These are phyloP conservation scores for Mycena pura DNA, from an alignment of 768 basidiomycete species.

Conservation along the genomic window DNA sequence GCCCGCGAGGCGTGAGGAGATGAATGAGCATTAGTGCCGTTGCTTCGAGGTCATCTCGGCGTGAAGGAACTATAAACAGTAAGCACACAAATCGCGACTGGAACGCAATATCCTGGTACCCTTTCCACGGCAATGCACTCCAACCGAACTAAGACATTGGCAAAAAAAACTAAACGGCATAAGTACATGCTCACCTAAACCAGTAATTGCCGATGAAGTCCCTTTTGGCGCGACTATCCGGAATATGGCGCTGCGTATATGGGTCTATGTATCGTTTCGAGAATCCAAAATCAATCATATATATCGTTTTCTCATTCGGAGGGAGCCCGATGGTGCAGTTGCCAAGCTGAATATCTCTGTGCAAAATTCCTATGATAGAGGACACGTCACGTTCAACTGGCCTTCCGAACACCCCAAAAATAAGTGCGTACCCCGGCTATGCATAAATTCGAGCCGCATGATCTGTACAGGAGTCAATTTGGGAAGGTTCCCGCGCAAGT, in stretches of 20 bases:
- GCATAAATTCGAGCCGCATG: conserved; percentile 76
- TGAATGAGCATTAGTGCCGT: conserved; percentile 82
- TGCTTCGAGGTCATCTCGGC: conserved; percentile 82
- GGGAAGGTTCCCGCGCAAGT: not conserved
- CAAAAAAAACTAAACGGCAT: not conserved
- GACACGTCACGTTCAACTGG: not conserved
- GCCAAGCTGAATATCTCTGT: conserved; percentile 82
- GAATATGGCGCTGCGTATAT: conserved; percentile 69
- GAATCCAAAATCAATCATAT: conserved; percentile 90
- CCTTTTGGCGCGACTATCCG: conserved; percentile 68
- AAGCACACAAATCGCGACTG: conserved; percentile 12
- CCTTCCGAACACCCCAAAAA: not conserved
- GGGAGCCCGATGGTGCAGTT: conserved; percentile 72
- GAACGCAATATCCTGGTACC: conserved; percentile 49
- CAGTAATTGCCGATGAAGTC: conserved; percentile 88
- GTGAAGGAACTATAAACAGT: conserved; percentile 65
- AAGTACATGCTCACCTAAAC: conserved; percentile 60
- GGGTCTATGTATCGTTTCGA: conserved; percentile 80
- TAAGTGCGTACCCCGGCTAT: conserved; percentile 54
- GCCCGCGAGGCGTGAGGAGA: conserved; percentile 75
- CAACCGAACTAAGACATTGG: conserved; percentile 56
- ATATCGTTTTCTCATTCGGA: conserved; percentile 65
- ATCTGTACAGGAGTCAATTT: conserved; percentile 51
- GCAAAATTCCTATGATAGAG: conserved; percentile 50
- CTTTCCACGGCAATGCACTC: conserved; percentile 79